Evolutionary conservation across 192 early-diverging fungal species (phyloP), one percentile per base, ranked within the genome.

Genomic region (Coemansia sp.): DNA sequence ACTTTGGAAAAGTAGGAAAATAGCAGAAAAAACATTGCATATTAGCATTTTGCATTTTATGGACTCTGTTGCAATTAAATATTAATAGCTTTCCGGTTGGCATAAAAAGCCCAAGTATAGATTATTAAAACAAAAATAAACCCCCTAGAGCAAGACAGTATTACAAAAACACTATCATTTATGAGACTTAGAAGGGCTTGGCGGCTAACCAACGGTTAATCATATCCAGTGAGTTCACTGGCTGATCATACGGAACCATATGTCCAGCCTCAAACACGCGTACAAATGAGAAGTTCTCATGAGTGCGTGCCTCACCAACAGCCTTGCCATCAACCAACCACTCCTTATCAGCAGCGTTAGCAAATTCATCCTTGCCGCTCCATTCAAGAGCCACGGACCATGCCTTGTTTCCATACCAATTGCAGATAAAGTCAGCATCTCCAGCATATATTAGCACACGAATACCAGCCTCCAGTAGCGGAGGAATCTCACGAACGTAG

Each of bases 171-270:
- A 2, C 10, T 9, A 12, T 12, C 6, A 38, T 12, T 1, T 9
- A 38, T 12, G 34, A 9, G 8, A 38, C 34, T 38, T 12, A 38
- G 64, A 76, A 81, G 9, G 73, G 31, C 64, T 81, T 69, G 59
- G 69, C 70, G 0, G 62, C 22, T 16, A 94, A 66, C 93, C 94
- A 98, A 53, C 78, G 77, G 82, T 93, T 94, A 64, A 98, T 85
- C 85, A 98, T 89, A 79, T 94, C 93, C 26, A 89, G 73, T 44
- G 87, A 83, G 68, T 84, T 85, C 60, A 82, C 85, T 53, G 93
- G 91, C 82, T 95, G 90, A 76, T 98, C 96, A 69, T 94, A 93
- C n/a, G 96, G 96, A 14, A 85, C 85, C 92, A 94, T 94, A 54
- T 94, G 92, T 3, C 96, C 94, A 49, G 91, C 94, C 59, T 87